phyloP scores from a whole-genome alignment of 2,329 filamentous ascomycete species.

The Arthrinium phaeospermum region DNA sequence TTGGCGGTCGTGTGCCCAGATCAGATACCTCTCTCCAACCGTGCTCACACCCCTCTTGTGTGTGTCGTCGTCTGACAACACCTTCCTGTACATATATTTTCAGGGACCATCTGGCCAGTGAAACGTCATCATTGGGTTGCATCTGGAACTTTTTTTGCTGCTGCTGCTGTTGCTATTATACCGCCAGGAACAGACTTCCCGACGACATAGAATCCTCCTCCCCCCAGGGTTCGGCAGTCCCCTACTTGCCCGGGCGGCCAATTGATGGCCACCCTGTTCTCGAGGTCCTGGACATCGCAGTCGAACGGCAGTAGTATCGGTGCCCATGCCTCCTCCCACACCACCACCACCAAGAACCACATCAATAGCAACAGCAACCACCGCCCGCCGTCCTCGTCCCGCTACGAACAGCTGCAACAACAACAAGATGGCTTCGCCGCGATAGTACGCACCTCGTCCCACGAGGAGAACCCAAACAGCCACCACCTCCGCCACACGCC shows the following conservation, averaged over 20 bases:
- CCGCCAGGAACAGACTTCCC: background rate
- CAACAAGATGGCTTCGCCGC: background rate
- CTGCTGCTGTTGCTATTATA: slow-evolving; percentile 14
- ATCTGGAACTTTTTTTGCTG: slow-evolving; percentile 1
- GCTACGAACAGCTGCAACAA: background rate
- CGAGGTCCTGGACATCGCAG: slow-evolving; percentile 13
- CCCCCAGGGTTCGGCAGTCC: slow-evolving; percentile 12
- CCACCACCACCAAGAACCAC: background rate
- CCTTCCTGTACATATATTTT: background rate
- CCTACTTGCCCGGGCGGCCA: slow-evolving; percentile 18
- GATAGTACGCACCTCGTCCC: slow-evolving; percentile 4
- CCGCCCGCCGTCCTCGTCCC: background rate
- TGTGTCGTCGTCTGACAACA: slow-evolving; percentile 1
- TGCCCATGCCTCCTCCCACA: background rate
- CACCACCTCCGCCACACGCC: slow-evolving; percentile 23
- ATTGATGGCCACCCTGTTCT: slow-evolving; percentile 22
- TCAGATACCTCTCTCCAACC: background rate
- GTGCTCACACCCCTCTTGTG: background rate
- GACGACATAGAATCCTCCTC: slow-evolving; percentile 6
- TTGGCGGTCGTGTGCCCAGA: background rate
- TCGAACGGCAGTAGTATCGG: background rate
- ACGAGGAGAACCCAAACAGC: background rate
- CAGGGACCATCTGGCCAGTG: background rate
- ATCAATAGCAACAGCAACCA: background rate
- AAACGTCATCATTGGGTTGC: slow-evolving; percentile 6